A percentile compares a stretch with the other conserved stretches of the same genome.
Conservation (phyloP, 768 basidiomycete genomes). For the Kwoniella bestiolae region DNA sequence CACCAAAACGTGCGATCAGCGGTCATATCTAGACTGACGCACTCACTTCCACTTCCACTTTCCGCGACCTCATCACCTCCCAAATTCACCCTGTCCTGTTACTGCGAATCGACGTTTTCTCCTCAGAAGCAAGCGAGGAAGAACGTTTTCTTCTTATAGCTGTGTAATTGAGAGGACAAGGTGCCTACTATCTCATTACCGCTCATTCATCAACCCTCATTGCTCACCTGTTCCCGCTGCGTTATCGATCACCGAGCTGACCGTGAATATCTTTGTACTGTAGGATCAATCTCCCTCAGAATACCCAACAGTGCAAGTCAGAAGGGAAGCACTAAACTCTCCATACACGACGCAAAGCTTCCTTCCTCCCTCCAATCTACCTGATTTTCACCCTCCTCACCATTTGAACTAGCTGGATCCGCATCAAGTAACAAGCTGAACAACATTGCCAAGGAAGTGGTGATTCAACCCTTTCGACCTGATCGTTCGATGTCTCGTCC, state of each 20-base stretch:
- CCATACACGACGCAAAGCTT: too few relatives aligned
- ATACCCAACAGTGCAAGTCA: not conserved
- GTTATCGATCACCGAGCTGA: conserved; percentile 7
- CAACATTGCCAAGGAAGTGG: too few relatives aligned
- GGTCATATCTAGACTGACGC: not conserved
- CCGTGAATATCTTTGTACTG: conserved; percentile 1
- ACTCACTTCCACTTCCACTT: not conserved
- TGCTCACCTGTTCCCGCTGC: not conserved
- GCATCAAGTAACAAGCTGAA: too few relatives aligned
- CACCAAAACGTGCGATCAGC: not conserved
- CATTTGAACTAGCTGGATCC: too few relatives aligned
- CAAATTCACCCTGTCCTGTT: not conserved
- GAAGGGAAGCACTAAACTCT: too few relatives aligned
- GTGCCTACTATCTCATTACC: too few relatives aligned
- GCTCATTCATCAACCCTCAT: too few relatives aligned
- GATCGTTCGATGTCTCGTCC: conserved; percentile 42
- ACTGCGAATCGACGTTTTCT: not conserved
- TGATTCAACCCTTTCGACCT: too few relatives aligned
- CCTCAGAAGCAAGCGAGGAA: not conserved
- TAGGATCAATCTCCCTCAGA: not conserved
- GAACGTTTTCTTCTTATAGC: not conserved
- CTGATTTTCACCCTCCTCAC: not conserved
- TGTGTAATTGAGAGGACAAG: not conserved
- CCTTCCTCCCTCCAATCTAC: not conserved
- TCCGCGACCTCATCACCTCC: not conserved